These are phyloP conservation scores for Xylaria intraflava DNA, from an alignment of 495 filamentous ascomycete genomes.

Conservation along the genomic window DNA sequence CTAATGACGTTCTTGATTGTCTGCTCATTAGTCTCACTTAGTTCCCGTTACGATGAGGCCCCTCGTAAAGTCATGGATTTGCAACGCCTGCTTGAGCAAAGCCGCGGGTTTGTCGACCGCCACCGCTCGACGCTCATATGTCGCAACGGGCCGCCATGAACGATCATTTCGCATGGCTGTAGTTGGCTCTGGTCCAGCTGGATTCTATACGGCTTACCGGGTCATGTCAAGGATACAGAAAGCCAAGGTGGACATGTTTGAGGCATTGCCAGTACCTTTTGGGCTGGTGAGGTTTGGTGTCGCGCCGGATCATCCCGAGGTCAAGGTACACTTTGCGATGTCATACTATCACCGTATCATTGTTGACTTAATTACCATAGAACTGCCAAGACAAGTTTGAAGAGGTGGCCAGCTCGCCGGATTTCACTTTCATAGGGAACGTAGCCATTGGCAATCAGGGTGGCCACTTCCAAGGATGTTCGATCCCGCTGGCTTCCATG, in stretches of 20 bases:
- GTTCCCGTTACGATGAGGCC: conserved; percentile 11
- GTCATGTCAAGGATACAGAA: conserved; percentile 65
- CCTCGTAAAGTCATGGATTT: conserved; percentile 21
- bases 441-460: conserved; percentile 61
- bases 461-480: conserved; percentile 35
- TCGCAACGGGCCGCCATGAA: conserved; percentile 29
- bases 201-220: conserved; percentile 88
- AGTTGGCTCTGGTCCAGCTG: conserved; percentile 90
- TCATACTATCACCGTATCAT: background rate
- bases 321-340: conserved; percentile 60
- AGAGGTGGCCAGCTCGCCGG: conserved; percentile 70
- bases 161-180: conserved; percentile 72
- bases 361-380: conserved; percentile 35
- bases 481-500: conserved; percentile 60
- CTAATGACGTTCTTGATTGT: background rate
- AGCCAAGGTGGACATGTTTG: conserved; percentile 89
- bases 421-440: conserved; percentile 91
- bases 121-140: conserved; percentile 17
- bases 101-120: conserved; percentile 1
- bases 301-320: conserved; percentile 94
- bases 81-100: conserved; percentile 19
- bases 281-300: conserved; percentile 90
- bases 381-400: conserved; percentile 92
- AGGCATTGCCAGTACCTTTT: conserved; percentile 85
- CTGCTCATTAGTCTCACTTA: background rate